Conservation (phyloP, 257 asterid genomes). For the Thymus quinquecostatus region DNA sequence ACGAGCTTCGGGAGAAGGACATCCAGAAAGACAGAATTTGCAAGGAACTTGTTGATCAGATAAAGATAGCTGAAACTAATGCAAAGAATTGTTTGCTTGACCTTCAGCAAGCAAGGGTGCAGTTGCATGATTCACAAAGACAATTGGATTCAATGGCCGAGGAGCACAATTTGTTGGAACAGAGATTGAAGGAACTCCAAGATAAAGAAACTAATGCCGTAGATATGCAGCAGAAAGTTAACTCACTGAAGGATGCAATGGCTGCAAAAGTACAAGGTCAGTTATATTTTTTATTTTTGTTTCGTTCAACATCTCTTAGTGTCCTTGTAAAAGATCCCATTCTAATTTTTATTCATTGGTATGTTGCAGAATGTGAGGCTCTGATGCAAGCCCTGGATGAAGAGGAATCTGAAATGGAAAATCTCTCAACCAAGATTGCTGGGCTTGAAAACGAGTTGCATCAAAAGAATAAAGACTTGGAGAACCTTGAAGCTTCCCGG, state of each 20-base stretch:
- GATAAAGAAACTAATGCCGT: constrained; percentile 52
- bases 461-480: constrained; percentile 71
- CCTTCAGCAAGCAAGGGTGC: constrained; percentile 62
- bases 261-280: constrained; percentile 93
- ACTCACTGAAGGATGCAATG: constrained; percentile 61
- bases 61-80: constrained; percentile 81
- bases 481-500: constrained; percentile 87
- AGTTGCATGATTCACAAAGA: constrained; percentile 55
- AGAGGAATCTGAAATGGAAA: constrained; percentile 92
- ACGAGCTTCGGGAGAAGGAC: constrained; percentile 92
- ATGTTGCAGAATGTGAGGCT: constrained; percentile 76
- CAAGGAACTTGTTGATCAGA: constrained; percentile 82
- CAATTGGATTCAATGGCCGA: constrained; percentile 56
- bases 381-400: constrained; percentile 95
- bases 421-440: constrained; percentile 57
- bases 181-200: constrained; percentile 58
- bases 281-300: constrained; percentile 30
- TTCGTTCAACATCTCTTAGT: constrained; percentile 17
- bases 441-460: constrained; percentile 70
- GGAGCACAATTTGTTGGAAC: constrained; percentile 57
- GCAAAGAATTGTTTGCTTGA: constrained; percentile 65
- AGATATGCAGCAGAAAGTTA: constrained; percentile 61
- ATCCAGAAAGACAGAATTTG: constrained; percentile 79
- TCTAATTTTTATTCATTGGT: constrained; percentile 25
- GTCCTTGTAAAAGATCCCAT: constrained; percentile 23